Evolutionary conservation across 1,139 yeast genomes (phyloP), one percentile per base, ranked within the genome.

Genomic region (Pneumocystis jirovecii): DNA sequence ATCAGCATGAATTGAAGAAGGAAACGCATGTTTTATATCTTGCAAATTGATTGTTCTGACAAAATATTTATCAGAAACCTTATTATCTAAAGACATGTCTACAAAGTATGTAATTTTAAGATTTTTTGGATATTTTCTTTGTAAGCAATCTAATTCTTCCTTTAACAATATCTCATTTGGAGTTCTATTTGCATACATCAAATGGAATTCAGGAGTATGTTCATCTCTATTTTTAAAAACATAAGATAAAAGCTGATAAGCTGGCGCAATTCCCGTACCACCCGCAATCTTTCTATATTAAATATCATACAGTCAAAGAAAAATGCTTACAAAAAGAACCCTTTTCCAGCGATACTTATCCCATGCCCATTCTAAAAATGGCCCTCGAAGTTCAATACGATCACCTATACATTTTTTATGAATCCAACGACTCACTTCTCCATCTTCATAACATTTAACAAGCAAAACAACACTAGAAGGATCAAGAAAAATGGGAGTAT

Each of bases 351-450:
- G 45, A 29, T 31, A 19, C n/a, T 29, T 57, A 7, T 61, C 63
- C 44, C 64, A 35, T 40, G 25, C 25, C 42, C 63, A 65, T 10
- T 63, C 62, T 45, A 62, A 34, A 21, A 64, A 57, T 34, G 40
- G 63, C 10, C 34, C 39, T 21, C 63, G 60, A 21, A 64, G 35
- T n/a, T 56, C 61, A 25, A 65, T 40, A n/a, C 31, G 42, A 15
- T 45, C 29, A 21, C 65, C 64, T 12, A 61, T 45, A 25, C 42
- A 61, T 17, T 64, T 63, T 4, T 64, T 40, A 35, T 65, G 67
- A 60, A 65, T 65, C 62, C 40, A 65, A 40, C 67, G 67, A n/a
- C 63, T 57, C 25, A 65, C 37, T 45, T 65, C 67, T n/a, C 67
- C 67, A 21, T 60, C 61, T 25, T 45, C 63, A 44, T 65, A 65